Percentiles rank a stretch among this genome's conserved stretches.
phyloP scores from a whole-genome alignment of 2,329 filamentous ascomycete species.

The Chaetomium sp. region DNA sequence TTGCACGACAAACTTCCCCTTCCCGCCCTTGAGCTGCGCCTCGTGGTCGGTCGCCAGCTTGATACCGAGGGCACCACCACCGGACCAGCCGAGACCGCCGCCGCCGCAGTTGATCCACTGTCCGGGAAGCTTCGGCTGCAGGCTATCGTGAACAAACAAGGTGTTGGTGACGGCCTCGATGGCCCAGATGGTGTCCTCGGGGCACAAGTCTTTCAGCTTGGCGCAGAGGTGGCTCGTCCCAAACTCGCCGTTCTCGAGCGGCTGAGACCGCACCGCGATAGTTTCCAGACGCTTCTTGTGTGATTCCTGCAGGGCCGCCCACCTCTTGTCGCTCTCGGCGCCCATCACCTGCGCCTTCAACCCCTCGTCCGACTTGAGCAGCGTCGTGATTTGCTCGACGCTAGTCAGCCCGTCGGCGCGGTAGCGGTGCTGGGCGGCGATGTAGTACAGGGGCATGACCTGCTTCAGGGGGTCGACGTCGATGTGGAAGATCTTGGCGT shows the following conservation, averaged over 20 bases:
- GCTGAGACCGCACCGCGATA: constrained; percentile 60
- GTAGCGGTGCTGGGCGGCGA: constrained; percentile 66
- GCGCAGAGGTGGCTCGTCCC: constrained; percentile 52
- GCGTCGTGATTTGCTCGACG: constrained; percentile 68
- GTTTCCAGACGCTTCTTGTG: constrained; percentile 61
- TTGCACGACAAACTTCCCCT: constrained; percentile 52
- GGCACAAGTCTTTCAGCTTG: constrained; percentile 43
- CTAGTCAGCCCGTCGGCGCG: constrained; percentile 66
- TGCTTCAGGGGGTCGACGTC: constrained; percentile 69
- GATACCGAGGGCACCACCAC: constrained; percentile 53
- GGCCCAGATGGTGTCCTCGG: constrained; percentile 65
- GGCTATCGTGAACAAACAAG: constrained; percentile 65
- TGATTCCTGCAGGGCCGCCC: constrained; percentile 56
- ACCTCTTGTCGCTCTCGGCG: constrained; percentile 47
- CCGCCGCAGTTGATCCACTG: constrained; percentile 58
- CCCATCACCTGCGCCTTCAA: constrained; percentile 47
- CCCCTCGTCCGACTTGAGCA: constrained; percentile 53
- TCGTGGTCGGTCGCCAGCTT: constrained; percentile 50
- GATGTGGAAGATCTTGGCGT: constrained; percentile 62
- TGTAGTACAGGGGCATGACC: constrained; percentile 73
- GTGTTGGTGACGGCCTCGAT: constrained; percentile 76
- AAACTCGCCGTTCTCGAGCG: constrained; percentile 64
- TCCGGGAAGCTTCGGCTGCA: constrained; percentile 60
- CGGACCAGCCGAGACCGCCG: constrained; percentile 57
- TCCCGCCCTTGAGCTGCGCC: constrained; percentile 42